Evolutionary conservation across 73 alveolate species (phyloP).

Genomic region (Blepharisma japonicum): DNA sequence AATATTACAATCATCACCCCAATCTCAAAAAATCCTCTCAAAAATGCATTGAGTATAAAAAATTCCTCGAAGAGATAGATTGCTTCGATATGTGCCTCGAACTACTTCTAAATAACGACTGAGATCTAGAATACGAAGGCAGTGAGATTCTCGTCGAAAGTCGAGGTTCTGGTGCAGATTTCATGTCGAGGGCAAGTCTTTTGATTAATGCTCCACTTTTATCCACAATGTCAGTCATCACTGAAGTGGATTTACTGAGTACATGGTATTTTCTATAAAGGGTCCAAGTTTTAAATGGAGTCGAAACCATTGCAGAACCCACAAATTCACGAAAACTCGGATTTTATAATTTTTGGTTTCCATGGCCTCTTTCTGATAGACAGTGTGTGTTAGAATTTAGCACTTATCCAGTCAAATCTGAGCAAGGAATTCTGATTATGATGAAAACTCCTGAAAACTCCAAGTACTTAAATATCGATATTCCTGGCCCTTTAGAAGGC

Average conservation of each 20-base stretch:
- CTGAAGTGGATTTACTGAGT: not conserved
- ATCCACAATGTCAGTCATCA: not conserved
- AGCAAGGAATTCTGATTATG: not conserved
- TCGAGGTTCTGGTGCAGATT: conserved; percentile 5
- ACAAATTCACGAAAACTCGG: not conserved
- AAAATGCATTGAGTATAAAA: not conserved
- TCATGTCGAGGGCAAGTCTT: not conserved
- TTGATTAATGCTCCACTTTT: not conserved
- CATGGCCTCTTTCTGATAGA: conserved; percentile 23
- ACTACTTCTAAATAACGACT: not conserved
- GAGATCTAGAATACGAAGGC: not conserved
- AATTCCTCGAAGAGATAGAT: conserved; percentile 12
- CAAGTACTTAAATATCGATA: not conserved
- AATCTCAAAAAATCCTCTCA: not conserved
- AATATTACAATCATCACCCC: not conserved
- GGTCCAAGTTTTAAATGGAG: conserved; percentile 5
- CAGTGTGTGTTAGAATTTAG: not conserved
- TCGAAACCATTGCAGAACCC: not conserved
- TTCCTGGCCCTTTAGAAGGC: not conserved
- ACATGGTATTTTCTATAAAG: conserved; percentile 1
- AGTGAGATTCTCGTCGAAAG: conserved; percentile 8
- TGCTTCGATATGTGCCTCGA: not conserved
- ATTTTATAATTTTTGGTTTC: conserved; percentile 6
- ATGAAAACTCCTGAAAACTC: conserved; percentile 1
- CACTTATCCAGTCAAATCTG: not conserved